A percentile compares a stretch with the other conserved stretches of the same genome.
Conservation (phyloP, 495 filamentous ascomycete species). For the Chaetomidium leptoderma region DNA sequence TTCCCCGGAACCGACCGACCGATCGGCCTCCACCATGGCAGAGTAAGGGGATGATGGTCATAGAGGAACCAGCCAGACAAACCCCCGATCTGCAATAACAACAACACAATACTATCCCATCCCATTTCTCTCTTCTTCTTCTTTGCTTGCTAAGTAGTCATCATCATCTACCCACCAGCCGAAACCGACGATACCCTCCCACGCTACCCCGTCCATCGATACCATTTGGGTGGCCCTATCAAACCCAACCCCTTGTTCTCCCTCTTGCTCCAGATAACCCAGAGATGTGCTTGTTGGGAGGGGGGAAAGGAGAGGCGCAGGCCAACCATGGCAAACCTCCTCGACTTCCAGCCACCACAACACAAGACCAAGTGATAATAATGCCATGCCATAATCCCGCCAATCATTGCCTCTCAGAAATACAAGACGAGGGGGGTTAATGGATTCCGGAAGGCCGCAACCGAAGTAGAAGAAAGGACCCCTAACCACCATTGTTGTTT, state of each 20-base stretch:
- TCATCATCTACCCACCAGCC: slow-evolving; percentile 6
- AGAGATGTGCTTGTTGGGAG: not conserved
- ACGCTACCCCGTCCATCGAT: not conserved
- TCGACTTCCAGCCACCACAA: not conserved
- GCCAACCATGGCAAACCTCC: not conserved
- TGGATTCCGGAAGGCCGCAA: slow-evolving; percentile 33
- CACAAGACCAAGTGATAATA: slow-evolving; percentile 2
- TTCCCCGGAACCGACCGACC: not conserved
- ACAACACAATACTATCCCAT: not conserved
- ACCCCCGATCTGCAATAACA: not conserved
- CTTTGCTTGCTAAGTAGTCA: slow-evolving; percentile 4
- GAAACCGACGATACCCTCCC: not conserved
- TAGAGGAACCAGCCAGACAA: not conserved
- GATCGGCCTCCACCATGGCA: too few species aligned
- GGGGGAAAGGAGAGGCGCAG: not conserved
- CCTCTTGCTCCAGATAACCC: not conserved
- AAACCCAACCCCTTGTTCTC: not conserved
- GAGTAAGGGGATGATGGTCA: not conserved
- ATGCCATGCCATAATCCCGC: slow-evolving; percentile 8
- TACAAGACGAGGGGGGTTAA: slow-evolving; percentile 7
- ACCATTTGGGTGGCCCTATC: not conserved
- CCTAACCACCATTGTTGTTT: slow-evolving; percentile 2
- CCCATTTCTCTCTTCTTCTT: slow-evolving; percentile 1
- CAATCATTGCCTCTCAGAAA: slow-evolving; percentile 17
- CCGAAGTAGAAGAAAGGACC: slow-evolving; percentile 25